Base-by-base conservation (phyloP, 345 rosid genomes). In the Hibiscus tridactylites region DNA sequence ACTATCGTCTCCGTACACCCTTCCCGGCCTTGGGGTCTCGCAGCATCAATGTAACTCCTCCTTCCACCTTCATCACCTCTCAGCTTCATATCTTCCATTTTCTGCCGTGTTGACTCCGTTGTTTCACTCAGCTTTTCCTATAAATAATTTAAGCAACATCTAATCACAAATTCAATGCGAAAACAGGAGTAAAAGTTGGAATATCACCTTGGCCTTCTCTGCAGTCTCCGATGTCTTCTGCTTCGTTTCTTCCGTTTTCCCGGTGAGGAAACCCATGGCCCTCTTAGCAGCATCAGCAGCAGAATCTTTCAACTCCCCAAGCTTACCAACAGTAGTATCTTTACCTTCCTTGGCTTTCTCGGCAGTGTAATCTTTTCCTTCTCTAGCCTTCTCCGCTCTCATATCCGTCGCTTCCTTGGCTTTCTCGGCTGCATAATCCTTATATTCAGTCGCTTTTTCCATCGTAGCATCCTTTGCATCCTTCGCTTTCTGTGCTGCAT, bases 81-180 rank as follows among this genome's bases (percentile, higher is more conserved):
- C 39, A 88, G 16, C 75, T 71, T 83, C 87, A 84, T 57, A 7
- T 85, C 91, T 61, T 83, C 91, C 82, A 85, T 83, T 65, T 85
- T 83, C 12, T 63, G 59, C 49, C 86, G 79, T 0, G 95, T 70
- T 46, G 68, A 88, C 72, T 88, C 93, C 46, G 78, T 82, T 0
- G 85, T 73, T 71, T 87, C 85, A 31, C 76, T 65, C 61, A 84
- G 11, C 60, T 77, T 86, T 57, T 85, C 90, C 24, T 61, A 61
- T 1, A 50, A 13, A 15, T 21, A 21, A 50, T 4, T 42, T 9
- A 15, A 15, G 19, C 53, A 50, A 50, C 10, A 42, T 42, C 3
- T 42, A 12, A 42, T 12, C 9, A 50, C 19, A 50, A 13, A 10
- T 12, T 49, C 16, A 3, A 5, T 16, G 15, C 12, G 5, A 49